A percentile compares a stretch with the other conserved stretches of the same genome.
phyloP scores from a whole-genome alignment of 176 grass and related monocot genomes.

The Zea luxurians region DNA sequence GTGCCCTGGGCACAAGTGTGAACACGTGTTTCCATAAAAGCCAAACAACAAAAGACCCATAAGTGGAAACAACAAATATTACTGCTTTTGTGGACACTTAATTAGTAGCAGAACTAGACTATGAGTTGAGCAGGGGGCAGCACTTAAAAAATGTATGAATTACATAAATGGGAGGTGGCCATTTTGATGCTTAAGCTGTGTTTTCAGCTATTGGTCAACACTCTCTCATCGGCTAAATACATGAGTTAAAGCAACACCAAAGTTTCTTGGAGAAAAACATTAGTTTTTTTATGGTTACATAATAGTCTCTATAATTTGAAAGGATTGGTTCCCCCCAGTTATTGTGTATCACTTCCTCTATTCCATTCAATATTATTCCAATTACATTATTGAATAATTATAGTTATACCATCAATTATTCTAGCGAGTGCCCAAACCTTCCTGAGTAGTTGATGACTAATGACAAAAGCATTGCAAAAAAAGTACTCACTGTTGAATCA shows the following conservation, averaged over 20 bases:
- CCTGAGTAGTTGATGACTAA: constrained; percentile 12
- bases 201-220: constrained; percentile 2
- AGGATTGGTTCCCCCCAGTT: background rate
- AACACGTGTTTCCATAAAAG: background rate
- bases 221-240: background rate
- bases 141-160: background rate
- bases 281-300: background rate
- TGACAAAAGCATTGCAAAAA: background rate
- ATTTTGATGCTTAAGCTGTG: background rate
- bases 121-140: background rate
- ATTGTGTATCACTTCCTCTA: background rate
- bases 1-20: background rate
- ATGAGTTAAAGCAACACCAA: background rate
- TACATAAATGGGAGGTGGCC: background rate
- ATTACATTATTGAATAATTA: background rate
- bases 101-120: background rate
- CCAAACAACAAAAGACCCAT: background rate
- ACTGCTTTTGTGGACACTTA: background rate
- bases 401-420: background rate
- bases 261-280: background rate
- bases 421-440: background rate
- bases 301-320: background rate
- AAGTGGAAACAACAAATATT: background rate
- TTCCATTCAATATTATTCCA: constrained; percentile 18
- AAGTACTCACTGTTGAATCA: constrained; percentile 71